Base-by-base conservation (phyloP, 2,329 filamentous ascomycete species). In the Aquanectria penicillioides region DNA sequence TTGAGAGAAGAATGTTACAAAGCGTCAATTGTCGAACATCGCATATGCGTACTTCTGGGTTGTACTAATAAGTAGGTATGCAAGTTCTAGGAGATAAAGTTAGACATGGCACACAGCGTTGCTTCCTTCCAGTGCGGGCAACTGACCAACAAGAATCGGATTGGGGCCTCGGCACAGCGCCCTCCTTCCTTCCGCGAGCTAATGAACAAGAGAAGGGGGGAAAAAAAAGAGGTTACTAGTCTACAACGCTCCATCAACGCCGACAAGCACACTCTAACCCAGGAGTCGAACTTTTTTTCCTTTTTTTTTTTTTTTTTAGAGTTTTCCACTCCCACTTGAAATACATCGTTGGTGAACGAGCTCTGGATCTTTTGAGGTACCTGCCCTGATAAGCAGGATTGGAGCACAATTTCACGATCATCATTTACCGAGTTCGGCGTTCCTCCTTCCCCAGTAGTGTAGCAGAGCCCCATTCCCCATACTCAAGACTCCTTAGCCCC, bases 381-480 rank as follows among this genome's bases (percentile, higher is more conserved):
- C n/a, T n/a, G n/a, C n/a, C n/a, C n/a, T n/a, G n/a, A n/a, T n/a
- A 12, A 26, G 23, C 34, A 44, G 13, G 22, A 13, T n/a, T 29
- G 41, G 15, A 34, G 41, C 26, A 50, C 17, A 17, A 15, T 38
- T 48, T 23, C 17, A 28, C 28, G 20, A 36, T 55, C 33, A 23
- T 34, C 63, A 61, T 48, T 41, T 58, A 61, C 50, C 46, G 54
- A 62, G 53, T 18, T 54, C 55, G 64, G 53, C 59, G 40, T 53
- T 64, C 64, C 34, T 57, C 53, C 51, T 50, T 53, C 54, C 54
- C 41, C 51, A 68, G 50, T 43, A n/a, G n/a, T n/a, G n/a, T n/a
- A 46, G 64, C 64, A 63, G 66, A 68, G 66, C 66, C 66, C 66
- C 66, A 68, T 68, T 66, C 54, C 48, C 66, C 66, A 57, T 68